Base-by-base conservation (phyloP, 768 basidiomycete genomes). In the Leccinellum rugosiceps region DNA sequence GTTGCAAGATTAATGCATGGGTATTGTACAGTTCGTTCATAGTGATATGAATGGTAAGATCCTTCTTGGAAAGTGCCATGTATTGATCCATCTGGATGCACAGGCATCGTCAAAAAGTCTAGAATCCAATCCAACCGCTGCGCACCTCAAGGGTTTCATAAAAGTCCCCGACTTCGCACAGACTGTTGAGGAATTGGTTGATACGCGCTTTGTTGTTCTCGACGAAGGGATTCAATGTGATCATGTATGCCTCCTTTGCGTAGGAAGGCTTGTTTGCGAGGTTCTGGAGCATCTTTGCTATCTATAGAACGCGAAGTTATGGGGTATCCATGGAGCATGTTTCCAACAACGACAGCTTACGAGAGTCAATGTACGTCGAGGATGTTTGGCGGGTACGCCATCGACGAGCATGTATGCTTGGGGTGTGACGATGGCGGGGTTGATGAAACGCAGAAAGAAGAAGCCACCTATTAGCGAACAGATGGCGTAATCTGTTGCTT, bases 341-440 rank as follows among this genome's bases (percentile, higher is more conserved):
- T 31, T 15, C 15, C 41, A 35, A 53, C 26, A 35, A 55, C n/a
- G 10, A 38, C 32, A n/a, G 68, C 77, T 56, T 58, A 83, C 90
- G 71, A 99, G 79, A 11, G 97, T 99, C 68, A 99, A 78, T 10
- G 97, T 99, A 67, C 97, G 85, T 51, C 97, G 81, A 26, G 97
- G 97, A 71, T 98, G 96, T 73, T 98, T 98, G 10, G 97, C 96
- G 1, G 97, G 97, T 14, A 96, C 92, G 50, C 91, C 92, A 70
- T 98, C 95, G 28, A 99, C 97, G 50, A 99, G 83, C 97, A 99
- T 99, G 73, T 98, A 99, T 30, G 97, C 97, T 71, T 99, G 97
- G 0, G 97, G 97, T 0, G 97, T 99, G 59, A 99, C 97, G 55
- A 99, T 93, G 2, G 97, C 97, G 3, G 97, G 97, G 67, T 99